A percentile compares a stretch with the other conserved stretches of the same genome.
These are phyloP conservation scores for Verticillium nubilum DNA, from an alignment of 2,329 filamentous ascomycete species.

Conservation along the genomic window DNA sequence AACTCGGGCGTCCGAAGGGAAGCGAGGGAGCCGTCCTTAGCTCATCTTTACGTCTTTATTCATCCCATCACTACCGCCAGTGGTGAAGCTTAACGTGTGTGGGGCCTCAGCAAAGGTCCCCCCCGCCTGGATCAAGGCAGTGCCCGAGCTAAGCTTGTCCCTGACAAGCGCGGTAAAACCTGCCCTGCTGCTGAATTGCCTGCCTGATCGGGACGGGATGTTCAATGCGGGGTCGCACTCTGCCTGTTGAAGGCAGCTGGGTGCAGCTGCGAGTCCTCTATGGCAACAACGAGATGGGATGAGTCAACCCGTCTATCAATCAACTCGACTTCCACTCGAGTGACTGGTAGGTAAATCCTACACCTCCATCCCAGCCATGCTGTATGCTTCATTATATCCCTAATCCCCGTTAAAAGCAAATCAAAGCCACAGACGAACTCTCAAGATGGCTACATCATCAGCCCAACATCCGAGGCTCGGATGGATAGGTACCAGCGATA, in stretches of 20 bases:
- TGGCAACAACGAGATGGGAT: not conserved
- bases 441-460: not conserved
- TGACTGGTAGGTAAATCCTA: too few species aligned
- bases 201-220: not conserved
- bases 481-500: slow-evolving; percentile 6
- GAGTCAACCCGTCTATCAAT: not conserved
- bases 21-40: not conserved
- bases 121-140: not conserved
- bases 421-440: slow-evolving; percentile 4
- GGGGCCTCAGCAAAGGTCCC: too few species aligned
- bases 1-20: not conserved
- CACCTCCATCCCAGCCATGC: too few species aligned
- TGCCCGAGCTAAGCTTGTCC: not conserved
- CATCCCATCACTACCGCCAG: not conserved
- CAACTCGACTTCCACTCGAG: too few species aligned
- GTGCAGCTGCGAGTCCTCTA: not conserved
- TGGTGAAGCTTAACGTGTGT: not conserved
- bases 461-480: slow-evolving; percentile 3
- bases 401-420: not conserved
- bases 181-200: not conserved
- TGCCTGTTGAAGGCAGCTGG: not conserved
- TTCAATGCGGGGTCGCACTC: not conserved
- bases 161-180: not conserved
- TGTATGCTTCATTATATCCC: too few species aligned
- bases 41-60: not conserved